phyloP scores from a whole-genome alignment of 371 early-diverging fungal species.

The Actinomortierella wolfii region DNA sequence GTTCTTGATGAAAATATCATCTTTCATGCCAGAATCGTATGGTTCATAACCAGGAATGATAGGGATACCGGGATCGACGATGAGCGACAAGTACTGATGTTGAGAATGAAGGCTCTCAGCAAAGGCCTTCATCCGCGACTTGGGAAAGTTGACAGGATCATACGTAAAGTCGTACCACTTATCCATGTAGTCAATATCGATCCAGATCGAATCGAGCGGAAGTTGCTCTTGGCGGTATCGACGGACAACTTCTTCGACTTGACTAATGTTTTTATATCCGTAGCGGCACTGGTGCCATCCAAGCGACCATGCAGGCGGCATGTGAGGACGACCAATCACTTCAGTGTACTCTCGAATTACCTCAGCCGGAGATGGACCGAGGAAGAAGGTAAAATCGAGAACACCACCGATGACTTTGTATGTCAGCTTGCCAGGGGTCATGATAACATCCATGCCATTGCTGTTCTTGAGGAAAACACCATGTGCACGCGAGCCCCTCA shows the following conservation, averaged over 20 bases:
- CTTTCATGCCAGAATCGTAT: conserved; percentile 49
- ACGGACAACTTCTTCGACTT: conserved; percentile 57
- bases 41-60: conserved; percentile 47
- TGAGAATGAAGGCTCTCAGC: conserved; percentile 40
- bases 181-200: conserved; percentile 76
- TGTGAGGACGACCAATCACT: conserved; percentile 67
- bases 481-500: conserved; percentile 64
- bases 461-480: conserved; percentile 62
- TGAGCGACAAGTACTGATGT: conserved; percentile 54
- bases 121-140: conserved; percentile 32
- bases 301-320: conserved; percentile 56
- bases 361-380: conserved; percentile 64
- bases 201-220: conserved; percentile 76
- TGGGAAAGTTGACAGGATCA: conserved; percentile 54
- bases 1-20: conserved; percentile 57
- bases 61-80: conserved; percentile 63
- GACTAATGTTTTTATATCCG: conserved; percentile 64
- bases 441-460: conserved; percentile 80
- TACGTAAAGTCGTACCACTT: conserved; percentile 57
- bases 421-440: conserved; percentile 56
- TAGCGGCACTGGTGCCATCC: conserved; percentile 80
- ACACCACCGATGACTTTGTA: conserved; percentile 74
- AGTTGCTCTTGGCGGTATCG: conserved; percentile 58
- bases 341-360: conserved; percentile 70
- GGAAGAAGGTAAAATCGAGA: conserved; percentile 66